These are phyloP conservation scores for Leccinum olivaceopallidum DNA, from an alignment of 768 basidiomycete species.

Conservation along the genomic window DNA sequence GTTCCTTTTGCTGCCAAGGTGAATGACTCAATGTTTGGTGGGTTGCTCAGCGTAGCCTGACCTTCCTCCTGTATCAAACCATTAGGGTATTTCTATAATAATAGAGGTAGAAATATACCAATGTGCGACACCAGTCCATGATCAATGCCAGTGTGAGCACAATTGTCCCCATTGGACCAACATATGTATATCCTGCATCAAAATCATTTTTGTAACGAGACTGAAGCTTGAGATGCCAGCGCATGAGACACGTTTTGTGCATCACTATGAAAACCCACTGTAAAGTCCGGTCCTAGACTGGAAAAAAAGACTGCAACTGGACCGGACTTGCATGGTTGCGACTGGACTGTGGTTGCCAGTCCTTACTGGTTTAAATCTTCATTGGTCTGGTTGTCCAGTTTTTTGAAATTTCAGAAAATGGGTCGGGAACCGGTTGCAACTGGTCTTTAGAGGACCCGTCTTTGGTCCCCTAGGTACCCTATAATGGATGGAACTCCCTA, in stretches of 20 bases:
- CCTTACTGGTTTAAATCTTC: too few relatives aligned
- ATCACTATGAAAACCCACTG: too few relatives aligned
- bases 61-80: conserved; percentile 6
- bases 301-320: too few relatives aligned
- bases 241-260: background rate
- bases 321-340: too few relatives aligned
- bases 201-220: conserved; percentile 2
- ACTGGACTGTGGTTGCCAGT: too few relatives aligned
- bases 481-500: too few relatives aligned
- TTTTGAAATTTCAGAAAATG: too few relatives aligned
- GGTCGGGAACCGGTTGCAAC: too few relatives aligned
- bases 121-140: conserved; percentile 7
- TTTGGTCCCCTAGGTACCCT: too few relatives aligned
- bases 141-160: conserved; percentile 5
- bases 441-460: too few relatives aligned
- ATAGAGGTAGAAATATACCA: conserved; percentile 1
- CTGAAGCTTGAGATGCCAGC: conserved; percentile 10
- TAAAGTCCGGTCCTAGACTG: too few relatives aligned
- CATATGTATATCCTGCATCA: conserved; percentile 1
- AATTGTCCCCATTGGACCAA: conserved; percentile 3
- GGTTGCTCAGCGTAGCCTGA: background rate
- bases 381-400: too few relatives aligned
- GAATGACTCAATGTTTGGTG: conserved; percentile 9
- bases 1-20: conserved; percentile 1
- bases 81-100: background rate